Evolutionary conservation across 2,329 filamentous ascomycete species (phyloP).

Genomic region (Ascochyta koolunga): DNA sequence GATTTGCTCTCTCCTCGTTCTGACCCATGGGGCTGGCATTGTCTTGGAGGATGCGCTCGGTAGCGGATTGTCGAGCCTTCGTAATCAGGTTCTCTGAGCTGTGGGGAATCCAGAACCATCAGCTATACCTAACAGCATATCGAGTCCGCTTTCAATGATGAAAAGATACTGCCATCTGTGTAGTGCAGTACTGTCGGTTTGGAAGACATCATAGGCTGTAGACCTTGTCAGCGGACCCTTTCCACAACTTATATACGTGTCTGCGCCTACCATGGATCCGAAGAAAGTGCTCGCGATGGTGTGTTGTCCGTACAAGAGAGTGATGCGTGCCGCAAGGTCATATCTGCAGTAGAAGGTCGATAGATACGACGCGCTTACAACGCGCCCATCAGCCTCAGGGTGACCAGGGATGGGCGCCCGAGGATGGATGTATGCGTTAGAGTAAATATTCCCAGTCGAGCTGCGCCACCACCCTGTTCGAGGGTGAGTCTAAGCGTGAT

Average conservation of each 20-base stretch:
- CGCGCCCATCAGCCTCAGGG: constrained; percentile 37
- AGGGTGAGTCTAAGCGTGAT: background rate
- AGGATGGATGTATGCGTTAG: constrained; percentile 32
- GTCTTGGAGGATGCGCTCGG: constrained; percentile 24
- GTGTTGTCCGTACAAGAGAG: constrained; percentile 53
- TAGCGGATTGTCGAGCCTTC: constrained; percentile 24
- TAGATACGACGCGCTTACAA: constrained; percentile 61
- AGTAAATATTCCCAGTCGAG: constrained; percentile 34
- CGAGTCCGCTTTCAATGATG: constrained; percentile 49
- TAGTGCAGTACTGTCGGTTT: constrained; percentile 52
- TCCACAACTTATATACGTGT: background rate
- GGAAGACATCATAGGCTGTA: constrained; percentile 52
- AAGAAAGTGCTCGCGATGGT: constrained; percentile 52
- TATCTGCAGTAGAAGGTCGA: constrained; percentile 56
- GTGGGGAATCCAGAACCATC: constrained; percentile 38
- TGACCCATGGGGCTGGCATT: constrained; percentile 10
- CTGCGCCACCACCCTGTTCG: constrained; percentile 11
- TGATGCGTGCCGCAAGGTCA: constrained; percentile 53
- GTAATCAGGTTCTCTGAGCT: constrained; percentile 44
- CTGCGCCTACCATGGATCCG: constrained; percentile 43
- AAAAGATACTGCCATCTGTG: constrained; percentile 57
- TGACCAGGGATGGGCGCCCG: constrained; percentile 24
- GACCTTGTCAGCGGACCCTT: constrained; percentile 1
- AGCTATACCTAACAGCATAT: constrained; percentile 37
- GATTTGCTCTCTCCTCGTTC: constrained; percentile 8